Base-by-base conservation (phyloP, 2,329 filamentous ascomycete species). In the Taxawa tesnikishii region DNA sequence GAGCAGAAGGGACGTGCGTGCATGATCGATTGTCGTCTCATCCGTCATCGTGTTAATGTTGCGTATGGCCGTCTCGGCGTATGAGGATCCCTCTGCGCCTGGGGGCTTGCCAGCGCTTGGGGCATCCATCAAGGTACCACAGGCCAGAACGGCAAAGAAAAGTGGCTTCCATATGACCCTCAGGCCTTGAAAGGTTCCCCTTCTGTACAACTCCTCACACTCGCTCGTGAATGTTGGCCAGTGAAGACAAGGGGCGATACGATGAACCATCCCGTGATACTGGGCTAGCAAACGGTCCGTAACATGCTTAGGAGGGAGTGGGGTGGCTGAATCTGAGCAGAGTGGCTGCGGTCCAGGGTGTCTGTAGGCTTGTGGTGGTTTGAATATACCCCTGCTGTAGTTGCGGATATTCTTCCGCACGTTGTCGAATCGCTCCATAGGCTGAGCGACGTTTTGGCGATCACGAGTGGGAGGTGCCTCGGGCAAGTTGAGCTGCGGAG, bases 1-100 rank as follows among this genome's bases (percentile, higher is more conserved):
- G 28, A 80, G 69, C 12, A 96, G 65, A 15, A 90, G 63, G 9
- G 81, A 66, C 1, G 76, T 67, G 31, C 83, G 72, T 2, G 75
- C 83, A 47, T 87, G 73, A 43, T 92, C 81, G 14, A 93, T 64
- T 1, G 72, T 74, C 42, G 81, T 74, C 19, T 81, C 73, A 45
- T 93, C 80, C 41, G 75, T 75, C 81, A 85, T 94, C 1, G 83
- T 76, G 49, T 93, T 83, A 31, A 84, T 71, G 30, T 80, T 65
- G 32, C 67, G 68, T 34, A 75, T 72, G 6, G 82, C 75, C 4
- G 71, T 68, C 30, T 90, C 80, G 26, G 93, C 67, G 40, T 82
- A 81, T 35, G 77, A 69, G 34, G 66, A 66, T 4, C 73, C 74
- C 36, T 68, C 72, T 9, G 38, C 53, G 39, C 72, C 61, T 48